Percentiles rank a stretch among this genome's conserved stretches.
Evolutionary conservation across 164 flowering plant species (phyloP).

Genomic region (Berberis thunbergii): DNA sequence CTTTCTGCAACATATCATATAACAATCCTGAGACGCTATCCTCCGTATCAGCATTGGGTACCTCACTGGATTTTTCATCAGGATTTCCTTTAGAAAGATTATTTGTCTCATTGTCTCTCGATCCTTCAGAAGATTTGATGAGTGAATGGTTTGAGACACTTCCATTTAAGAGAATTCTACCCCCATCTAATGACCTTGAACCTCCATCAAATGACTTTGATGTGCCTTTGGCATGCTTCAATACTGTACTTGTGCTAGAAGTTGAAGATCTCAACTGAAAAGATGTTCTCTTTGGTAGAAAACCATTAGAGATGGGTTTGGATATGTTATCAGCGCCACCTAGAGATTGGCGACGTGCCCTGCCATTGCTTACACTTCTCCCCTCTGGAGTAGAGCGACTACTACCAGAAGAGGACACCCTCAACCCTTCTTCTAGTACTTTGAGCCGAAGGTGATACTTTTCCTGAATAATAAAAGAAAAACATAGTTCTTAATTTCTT

Average conservation of each 20-base stretch:
- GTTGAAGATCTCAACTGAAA: constrained; percentile 51
- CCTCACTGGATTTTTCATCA: constrained; percentile 59
- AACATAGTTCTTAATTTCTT: not conserved
- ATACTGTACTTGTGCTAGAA: constrained; percentile 36
- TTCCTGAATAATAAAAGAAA: constrained; percentile 41
- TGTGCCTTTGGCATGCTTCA: constrained; percentile 86
- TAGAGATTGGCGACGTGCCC: constrained; percentile 80
- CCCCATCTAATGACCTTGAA: constrained; percentile 68
- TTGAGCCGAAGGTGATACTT: constrained; percentile 75
- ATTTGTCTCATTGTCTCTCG: constrained; percentile 42
- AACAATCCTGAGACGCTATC: constrained; percentile 73
- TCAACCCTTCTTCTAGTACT: constrained; percentile 81
- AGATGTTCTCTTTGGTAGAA: constrained; percentile 60
- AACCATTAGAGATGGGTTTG: constrained; percentile 63
- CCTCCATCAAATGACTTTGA: constrained; percentile 99
- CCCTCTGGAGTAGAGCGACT: constrained; percentile 55
- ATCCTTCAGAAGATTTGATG: constrained; percentile 47
- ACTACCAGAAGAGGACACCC: constrained; percentile 41
- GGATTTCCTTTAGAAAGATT: constrained; percentile 44
- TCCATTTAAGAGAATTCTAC: constrained; percentile 58
- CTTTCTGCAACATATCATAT: constrained; percentile 90
- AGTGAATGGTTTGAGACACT: constrained; percentile 28
- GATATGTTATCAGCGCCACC: constrained; percentile 85
- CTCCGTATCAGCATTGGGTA: constrained; percentile 39
- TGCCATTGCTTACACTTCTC: constrained; percentile 71